Percentiles rank a stretch among this genome's conserved stretches.
phyloP scores from a whole-genome alignment of 495 filamentous ascomycete species.

The Talaromyces wortmannii region DNA sequence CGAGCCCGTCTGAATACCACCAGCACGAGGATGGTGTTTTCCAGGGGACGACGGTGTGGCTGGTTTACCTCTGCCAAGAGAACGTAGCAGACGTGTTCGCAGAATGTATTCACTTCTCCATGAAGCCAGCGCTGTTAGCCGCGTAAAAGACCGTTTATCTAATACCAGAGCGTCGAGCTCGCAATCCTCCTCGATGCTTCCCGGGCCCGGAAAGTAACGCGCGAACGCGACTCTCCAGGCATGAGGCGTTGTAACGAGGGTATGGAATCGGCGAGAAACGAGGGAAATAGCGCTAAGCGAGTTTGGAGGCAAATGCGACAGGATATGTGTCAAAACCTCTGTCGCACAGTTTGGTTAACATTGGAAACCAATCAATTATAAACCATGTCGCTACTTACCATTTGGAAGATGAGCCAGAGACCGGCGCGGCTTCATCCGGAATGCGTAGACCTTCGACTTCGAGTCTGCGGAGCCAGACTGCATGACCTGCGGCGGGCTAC shows the following conservation, averaged over 20 bases:
- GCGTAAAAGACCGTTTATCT: slow-evolving; percentile 69
- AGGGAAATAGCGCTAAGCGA: slow-evolving; percentile 70
- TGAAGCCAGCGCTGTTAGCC: slow-evolving; percentile 70
- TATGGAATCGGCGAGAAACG: slow-evolving; percentile 79
- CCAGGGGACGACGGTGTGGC: slow-evolving; percentile 46
- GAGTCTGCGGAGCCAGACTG: not conserved
- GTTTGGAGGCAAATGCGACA: slow-evolving; percentile 78
- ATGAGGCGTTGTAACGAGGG: slow-evolving; percentile 77
- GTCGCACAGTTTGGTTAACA: slow-evolving; percentile 5
- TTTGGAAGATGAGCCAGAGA: slow-evolving; percentile 70
- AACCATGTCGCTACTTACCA: slow-evolving; percentile 44
- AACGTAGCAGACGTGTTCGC: slow-evolving; percentile 75
- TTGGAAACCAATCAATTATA: no score
- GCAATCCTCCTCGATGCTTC: slow-evolving; percentile 13
- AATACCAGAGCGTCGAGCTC: slow-evolving; percentile 41
- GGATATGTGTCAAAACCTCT: slow-evolving; percentile 90
- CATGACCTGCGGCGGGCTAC: not conserved
- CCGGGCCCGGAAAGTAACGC: slow-evolving; percentile 74
- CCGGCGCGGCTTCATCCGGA: slow-evolving; percentile 29
- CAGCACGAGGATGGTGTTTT: slow-evolving; percentile 38
- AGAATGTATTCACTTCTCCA: slow-evolving; percentile 93
- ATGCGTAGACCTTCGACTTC: slow-evolving; percentile 3
- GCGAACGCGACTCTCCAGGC: slow-evolving; percentile 88
- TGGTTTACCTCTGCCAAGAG: slow-evolving; percentile 70
- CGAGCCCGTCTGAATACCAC: slow-evolving; percentile 44